Evolutionary conservation across 2,329 filamentous ascomycete species (phyloP).

Genomic region (Xylariaceae sp.): DNA sequence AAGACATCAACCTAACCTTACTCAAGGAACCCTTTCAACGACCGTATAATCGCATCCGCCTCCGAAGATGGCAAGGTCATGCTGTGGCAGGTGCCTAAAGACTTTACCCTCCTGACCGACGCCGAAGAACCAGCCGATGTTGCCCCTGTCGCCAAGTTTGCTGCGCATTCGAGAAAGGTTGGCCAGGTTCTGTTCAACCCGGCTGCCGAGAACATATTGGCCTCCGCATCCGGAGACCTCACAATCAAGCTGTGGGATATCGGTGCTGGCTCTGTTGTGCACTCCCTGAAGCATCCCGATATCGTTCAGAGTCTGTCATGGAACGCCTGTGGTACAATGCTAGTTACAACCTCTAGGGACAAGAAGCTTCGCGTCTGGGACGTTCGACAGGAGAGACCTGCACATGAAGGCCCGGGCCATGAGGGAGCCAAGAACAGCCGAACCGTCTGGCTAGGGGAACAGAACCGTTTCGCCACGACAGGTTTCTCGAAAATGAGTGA

Average conservation of each 20-base stretch:
- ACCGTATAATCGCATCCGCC: constrained; percentile 86
- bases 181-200: constrained; percentile 98
- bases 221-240: constrained; percentile 92
- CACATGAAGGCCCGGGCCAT: constrained; percentile 83
- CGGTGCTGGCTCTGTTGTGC: constrained; percentile 71
- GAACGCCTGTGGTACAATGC: constrained; percentile 83
- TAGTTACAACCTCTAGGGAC: constrained; percentile 93
- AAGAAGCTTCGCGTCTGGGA: constrained; percentile 99
- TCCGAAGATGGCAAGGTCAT: constrained; percentile 98
- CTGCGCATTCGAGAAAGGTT: constrained; percentile 91
- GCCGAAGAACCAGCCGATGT: constrained; percentile 83
- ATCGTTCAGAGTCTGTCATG: constrained; percentile 95
- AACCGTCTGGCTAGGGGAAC: constrained; percentile 95
- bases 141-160: constrained; percentile 76
- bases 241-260: constrained; percentile 97
- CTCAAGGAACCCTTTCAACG: constrained; percentile 91
- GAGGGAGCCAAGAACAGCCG: constrained; percentile 96
- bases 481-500: constrained; percentile 99
- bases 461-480: constrained; percentile 92
- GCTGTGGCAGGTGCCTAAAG: constrained; percentile 90
- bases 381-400: constrained; percentile 86
- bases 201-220: constrained; percentile 90
- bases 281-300: constrained; percentile 83
- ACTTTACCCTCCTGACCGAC: constrained; percentile 83
- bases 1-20: constrained; percentile 34